These are phyloP conservation scores for Kwoniella newhampshirensis DNA, from an alignment of 768 basidiomycete genomes.

Conservation along the genomic window DNA sequence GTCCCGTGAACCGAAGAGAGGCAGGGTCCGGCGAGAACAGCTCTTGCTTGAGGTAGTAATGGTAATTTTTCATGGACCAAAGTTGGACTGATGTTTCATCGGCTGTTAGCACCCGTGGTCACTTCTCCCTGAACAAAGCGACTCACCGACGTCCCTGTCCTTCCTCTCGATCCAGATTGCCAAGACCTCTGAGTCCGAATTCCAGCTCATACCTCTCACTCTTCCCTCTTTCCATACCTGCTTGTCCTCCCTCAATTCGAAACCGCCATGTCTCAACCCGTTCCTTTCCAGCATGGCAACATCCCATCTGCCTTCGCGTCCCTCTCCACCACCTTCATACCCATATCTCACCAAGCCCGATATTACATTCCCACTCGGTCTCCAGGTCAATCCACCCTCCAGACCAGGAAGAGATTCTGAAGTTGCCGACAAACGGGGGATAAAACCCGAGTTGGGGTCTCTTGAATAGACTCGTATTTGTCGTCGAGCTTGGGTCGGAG, in stretches of 20 bases:
- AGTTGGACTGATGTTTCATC: slow-evolving; percentile 68
- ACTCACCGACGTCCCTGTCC: slow-evolving; percentile 68
- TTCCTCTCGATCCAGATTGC: slow-evolving; percentile 77
- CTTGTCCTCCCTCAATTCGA: slow-evolving; percentile 60
- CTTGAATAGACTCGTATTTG: slow-evolving; percentile 76
- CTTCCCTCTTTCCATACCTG: slow-evolving; percentile 51
- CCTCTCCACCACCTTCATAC: slow-evolving; percentile 61
- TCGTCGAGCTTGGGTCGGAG: slow-evolving; percentile 53
- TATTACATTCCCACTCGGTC: slow-evolving; percentile 84
- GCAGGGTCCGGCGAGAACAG: slow-evolving; percentile 53
- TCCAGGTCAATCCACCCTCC: slow-evolving; percentile 77
- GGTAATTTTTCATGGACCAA: slow-evolving; percentile 92
- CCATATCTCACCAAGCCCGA: slow-evolving; percentile 79
- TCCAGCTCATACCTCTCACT: slow-evolving; percentile 79
- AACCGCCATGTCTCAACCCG: slow-evolving; percentile 87
- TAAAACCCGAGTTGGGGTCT: slow-evolving; percentile 58
- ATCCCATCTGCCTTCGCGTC: slow-evolving; percentile 68
- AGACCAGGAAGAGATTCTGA: slow-evolving; percentile 79
- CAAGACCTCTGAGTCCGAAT: slow-evolving; percentile 78
- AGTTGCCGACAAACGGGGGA: slow-evolving; percentile 67
- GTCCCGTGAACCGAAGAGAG: slow-evolving; percentile 63
- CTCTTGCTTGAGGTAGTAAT: slow-evolving; percentile 97
- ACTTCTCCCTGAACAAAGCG: not conserved
- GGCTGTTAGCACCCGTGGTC: not conserved
- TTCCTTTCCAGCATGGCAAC: slow-evolving; percentile 95